phyloP scores from a whole-genome alignment of 768 basidiomycete species.

The Clitopilus passeckerianus region DNA sequence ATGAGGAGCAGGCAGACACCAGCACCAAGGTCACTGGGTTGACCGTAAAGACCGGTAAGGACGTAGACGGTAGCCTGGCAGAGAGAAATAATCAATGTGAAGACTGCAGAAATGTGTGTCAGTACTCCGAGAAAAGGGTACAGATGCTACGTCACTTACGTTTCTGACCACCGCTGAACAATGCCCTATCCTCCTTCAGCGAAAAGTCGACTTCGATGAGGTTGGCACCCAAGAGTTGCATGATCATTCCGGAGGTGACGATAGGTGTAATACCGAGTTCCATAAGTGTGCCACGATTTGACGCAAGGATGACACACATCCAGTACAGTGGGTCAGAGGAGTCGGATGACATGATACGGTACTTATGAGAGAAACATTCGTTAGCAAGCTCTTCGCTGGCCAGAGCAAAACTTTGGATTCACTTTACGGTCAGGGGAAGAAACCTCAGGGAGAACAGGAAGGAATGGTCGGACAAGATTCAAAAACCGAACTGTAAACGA shows the following conservation, averaged over 20 bases:
- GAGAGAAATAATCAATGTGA: constrained; percentile 93
- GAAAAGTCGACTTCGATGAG: constrained; percentile 97
- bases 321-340: constrained; percentile 98
- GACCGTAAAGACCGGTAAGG: constrained; percentile 93
- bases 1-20: constrained; percentile 97
- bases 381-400: constrained; percentile 3
- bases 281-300: constrained; percentile 98
- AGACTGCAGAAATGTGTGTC: constrained; percentile 49
- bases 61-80: constrained; percentile 98
- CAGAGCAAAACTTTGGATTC: constrained; percentile 13
- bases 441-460: constrained; percentile 94
- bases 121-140: background rate
- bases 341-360: constrained; percentile 99
- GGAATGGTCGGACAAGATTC: constrained; percentile 96
- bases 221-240: constrained; percentile 98
- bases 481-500: constrained; percentile 78
- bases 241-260: constrained; percentile 98
- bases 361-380: constrained; percentile 44
- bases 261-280: constrained; percentile 98
- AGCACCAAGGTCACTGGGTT: constrained; percentile 87
- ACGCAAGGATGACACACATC: constrained; percentile 99
- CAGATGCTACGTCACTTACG: constrained; percentile 45
- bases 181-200: constrained; percentile 93
- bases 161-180: constrained; percentile 97
- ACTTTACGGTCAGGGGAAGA: constrained; percentile 98